Conservation (phyloP, 2,329 filamentous ascomycete species). For the Fonsecaea pugnacius region DNA sequence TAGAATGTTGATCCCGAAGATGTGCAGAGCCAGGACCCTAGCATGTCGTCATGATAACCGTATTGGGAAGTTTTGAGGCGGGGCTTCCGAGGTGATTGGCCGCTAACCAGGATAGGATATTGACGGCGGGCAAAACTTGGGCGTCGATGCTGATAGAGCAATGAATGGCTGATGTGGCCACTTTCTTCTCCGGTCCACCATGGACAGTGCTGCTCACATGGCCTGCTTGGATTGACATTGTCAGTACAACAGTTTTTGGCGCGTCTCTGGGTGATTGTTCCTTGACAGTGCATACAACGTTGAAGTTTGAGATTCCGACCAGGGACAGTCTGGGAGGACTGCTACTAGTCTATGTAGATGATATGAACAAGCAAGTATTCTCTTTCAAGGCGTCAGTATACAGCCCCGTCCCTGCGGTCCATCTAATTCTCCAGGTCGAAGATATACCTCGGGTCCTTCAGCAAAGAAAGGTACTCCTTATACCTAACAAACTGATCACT, state of each 20-base stretch:
- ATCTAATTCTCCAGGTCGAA: not conserved
- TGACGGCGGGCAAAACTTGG: not conserved
- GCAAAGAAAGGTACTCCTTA: not conserved
- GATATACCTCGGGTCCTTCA: not conserved
- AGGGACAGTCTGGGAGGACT: conserved; percentile 1
- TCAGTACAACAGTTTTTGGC: not conserved
- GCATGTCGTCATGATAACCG: not conserved
- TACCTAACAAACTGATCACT: conserved; percentile 14
- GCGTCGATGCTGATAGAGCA: not conserved
- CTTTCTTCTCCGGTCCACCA: too few relatives aligned
- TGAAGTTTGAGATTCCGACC: not conserved
- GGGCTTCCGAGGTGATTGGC: not conserved
- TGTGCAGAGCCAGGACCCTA: not conserved
- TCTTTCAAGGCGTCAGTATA: not conserved
- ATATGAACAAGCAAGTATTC: not conserved
- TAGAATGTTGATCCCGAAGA: not conserved
- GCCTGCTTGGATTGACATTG: not conserved
- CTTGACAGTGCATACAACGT: not conserved
- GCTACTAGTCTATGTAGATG: not conserved
- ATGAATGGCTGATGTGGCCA: too few relatives aligned
- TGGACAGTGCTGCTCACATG: too few relatives aligned
- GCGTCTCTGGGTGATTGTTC: not conserved
- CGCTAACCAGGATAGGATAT: not conserved
- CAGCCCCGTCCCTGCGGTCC: not conserved
- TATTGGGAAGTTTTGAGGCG: not conserved